phyloP scores from a whole-genome alignment of 768 basidiomycete genomes.

The Mycena rosella region DNA sequence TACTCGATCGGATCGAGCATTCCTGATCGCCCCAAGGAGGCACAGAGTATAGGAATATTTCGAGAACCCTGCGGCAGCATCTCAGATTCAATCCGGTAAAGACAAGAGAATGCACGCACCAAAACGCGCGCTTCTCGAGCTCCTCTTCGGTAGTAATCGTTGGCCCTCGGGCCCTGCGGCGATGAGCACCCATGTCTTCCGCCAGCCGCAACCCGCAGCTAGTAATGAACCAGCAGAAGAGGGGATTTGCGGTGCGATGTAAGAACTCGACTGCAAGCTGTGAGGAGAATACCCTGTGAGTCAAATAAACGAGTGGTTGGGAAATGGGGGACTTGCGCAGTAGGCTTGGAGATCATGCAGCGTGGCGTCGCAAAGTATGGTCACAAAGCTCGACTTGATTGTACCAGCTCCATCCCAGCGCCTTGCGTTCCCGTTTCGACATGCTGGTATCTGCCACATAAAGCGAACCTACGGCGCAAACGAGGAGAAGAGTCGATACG shows the following conservation, averaged over 20 bases:
- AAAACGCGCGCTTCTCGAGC: not conserved
- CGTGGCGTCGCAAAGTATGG: not conserved
- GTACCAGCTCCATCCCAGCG: constrained; percentile 8
- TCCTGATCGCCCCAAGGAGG: not conserved
- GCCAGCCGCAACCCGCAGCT: not conserved
- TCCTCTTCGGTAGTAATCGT: not conserved
- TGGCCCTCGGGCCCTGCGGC: not conserved
- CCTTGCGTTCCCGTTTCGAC: too few species aligned
- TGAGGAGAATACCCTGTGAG: not conserved
- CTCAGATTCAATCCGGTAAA: not conserved
- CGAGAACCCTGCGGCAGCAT: not conserved
- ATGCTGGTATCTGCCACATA: not conserved
- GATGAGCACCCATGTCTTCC: not conserved
- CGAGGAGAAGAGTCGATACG: constrained; percentile 57
- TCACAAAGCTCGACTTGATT: constrained; percentile 10
- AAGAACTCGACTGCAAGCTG: not conserved
- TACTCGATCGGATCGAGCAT: not conserved
- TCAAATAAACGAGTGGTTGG: not conserved
- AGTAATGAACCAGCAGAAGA: not conserved
- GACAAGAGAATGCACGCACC: not conserved
- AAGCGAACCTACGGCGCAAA: constrained; percentile 62
- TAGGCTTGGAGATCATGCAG: constrained; percentile 13
- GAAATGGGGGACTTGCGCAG: constrained; percentile 22
- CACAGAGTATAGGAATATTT: not conserved
- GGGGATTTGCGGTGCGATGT: not conserved